These are phyloP conservation scores for Epichloe gansuensis DNA, from an alignment of 2,329 filamentous ascomycete genomes.

Conservation along the genomic window DNA sequence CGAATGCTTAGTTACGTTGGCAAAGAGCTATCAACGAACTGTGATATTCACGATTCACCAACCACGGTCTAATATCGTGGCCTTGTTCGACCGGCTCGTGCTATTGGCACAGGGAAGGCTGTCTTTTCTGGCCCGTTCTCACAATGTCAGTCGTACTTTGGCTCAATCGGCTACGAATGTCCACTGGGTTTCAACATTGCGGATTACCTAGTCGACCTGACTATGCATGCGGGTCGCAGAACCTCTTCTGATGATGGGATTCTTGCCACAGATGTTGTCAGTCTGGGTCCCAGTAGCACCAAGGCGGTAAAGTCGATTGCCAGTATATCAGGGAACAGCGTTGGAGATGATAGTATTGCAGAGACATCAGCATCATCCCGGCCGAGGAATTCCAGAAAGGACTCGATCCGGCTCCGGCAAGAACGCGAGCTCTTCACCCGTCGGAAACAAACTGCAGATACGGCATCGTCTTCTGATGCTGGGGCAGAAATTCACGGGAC, in stretches of 20 bases:
- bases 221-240: constrained; percentile 76
- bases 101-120: constrained; percentile 73
- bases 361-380: constrained; percentile 48
- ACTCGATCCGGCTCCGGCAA: constrained; percentile 76
- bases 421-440: constrained; percentile 85
- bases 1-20: constrained; percentile 86
- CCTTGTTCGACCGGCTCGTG: constrained; percentile 88
- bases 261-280: constrained; percentile 42
- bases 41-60: constrained; percentile 98
- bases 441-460: constrained; percentile 51
- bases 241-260: constrained; percentile 43
- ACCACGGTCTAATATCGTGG: constrained; percentile 94
- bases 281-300: constrained; percentile 74
- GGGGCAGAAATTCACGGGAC: constrained; percentile 37
- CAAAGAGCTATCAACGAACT: constrained; percentile 92
- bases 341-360: constrained; percentile 53
- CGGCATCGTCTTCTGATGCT: constrained; percentile 48
- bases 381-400: constrained; percentile 57
- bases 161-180: constrained; percentile 81
- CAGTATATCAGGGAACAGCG: constrained; percentile 66
- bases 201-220: constrained; percentile 92
- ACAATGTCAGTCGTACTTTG: constrained; percentile 85
- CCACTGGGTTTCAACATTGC: constrained; percentile 98
- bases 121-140: constrained; percentile 90
- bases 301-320: constrained; percentile 82